Conservation (phyloP, 176 grass and related monocot species). For the Ensete ventricosum region DNA sequence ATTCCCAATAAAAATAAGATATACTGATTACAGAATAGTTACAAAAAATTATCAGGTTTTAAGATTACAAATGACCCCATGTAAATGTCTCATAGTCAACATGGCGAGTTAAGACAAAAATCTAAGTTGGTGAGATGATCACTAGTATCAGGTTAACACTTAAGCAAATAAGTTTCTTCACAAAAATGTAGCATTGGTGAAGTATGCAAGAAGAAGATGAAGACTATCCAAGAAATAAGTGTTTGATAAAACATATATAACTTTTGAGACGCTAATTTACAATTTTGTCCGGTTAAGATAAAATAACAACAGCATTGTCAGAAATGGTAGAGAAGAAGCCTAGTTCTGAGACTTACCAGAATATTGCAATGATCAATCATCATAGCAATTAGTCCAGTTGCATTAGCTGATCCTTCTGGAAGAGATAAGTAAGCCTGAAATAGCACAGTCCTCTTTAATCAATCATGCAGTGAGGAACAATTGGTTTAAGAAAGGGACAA, state of each 20-base stretch:
- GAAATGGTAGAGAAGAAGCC: conserved; percentile 5
- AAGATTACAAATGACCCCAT: not conserved
- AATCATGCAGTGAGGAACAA: not conserved
- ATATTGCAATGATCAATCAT: conserved; percentile 42
- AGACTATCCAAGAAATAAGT: not conserved
- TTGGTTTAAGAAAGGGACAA: not conserved
- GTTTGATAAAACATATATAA: no score
- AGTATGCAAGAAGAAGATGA: not conserved
- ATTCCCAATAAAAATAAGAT: not conserved
- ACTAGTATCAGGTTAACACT: no score
- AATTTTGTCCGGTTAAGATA: not conserved
- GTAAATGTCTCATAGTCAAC: not conserved
- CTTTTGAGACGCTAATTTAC: not conserved
- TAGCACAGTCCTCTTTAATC: conserved; percentile 10
- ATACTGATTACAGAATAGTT: not conserved
- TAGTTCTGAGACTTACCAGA: conserved; percentile 28
- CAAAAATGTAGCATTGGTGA: not conserved
- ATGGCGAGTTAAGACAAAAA: no score
- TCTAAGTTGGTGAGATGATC: no score
- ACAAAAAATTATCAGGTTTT: not conserved
- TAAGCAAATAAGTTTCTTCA: no score
- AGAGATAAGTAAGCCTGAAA: conserved; percentile 67
- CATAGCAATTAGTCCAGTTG: conserved; percentile 56
- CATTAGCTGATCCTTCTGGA: conserved; percentile 45
- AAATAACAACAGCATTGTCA: not conserved